Base-by-base conservation (phyloP, 805 yeast genomes). In the Blastobotrys mokoenaii region DNA sequence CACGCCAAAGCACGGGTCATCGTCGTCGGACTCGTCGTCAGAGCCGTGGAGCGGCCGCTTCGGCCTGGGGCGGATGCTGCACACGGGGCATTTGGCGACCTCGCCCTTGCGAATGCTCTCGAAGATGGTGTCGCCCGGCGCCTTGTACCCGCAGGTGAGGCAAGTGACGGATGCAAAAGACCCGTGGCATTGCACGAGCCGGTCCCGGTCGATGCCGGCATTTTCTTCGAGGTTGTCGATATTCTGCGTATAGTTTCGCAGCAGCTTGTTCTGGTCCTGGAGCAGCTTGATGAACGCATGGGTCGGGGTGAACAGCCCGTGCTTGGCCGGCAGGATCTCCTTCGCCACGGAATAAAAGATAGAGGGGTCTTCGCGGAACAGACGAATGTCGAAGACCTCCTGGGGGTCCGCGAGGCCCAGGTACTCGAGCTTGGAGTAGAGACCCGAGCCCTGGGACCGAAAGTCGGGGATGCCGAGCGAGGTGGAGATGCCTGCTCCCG, bases 401-500 rank as follows among this genome's bases (percentile, higher is more conserved):
- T 88, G 96, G 0, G 97, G 96, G 55, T 88, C 96, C 41, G 73
- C 76, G 30, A 88, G 65, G 0, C 93, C 89, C 45, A 85, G 63
- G 55, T 75, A 73, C 43, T 73, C 71, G 53, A 89, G 72, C 55
- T 74, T 76, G 1, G 85, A 72, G 63, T 88, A 88, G 45, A 88
- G 74, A 41, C 97, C 97, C 51, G 80, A 72, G 4, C 27, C 27
- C n/a, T 85, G 79, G 0, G 96, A 86, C 59, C 97, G 73, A 65
- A 88, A 87, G 65, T 87, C 96, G 0, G 96, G 96, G 45, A 87
- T 88, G 6, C 96, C 96, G 44, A 87, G 65, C 1, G 87, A 78
- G 2, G 96, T 87, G 31, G 94, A 84, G 45, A 88, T 86, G 18
- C 97, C 97, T 0, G 97, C 97, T 12, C 97, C 97, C 0, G 96